Percentiles rank a stretch among this genome's conserved stretches.
phyloP scores from a whole-genome alignment of 345 rosid species.

The Eucalyptus regnans region DNA sequence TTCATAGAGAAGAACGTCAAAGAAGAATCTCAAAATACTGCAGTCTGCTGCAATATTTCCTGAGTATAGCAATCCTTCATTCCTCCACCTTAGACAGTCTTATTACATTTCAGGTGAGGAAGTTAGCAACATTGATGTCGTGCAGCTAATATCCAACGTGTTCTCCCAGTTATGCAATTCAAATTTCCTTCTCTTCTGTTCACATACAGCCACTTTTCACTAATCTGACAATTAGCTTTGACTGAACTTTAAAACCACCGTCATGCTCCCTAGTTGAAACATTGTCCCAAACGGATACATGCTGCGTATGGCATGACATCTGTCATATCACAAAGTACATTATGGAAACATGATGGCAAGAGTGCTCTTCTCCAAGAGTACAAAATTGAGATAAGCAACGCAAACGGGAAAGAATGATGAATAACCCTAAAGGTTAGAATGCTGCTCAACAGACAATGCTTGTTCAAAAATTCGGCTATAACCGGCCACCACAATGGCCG shows the following conservation, averaged over 20 bases:
- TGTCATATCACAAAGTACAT: not conserved
- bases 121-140: not conserved
- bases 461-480: rapidly evolving
- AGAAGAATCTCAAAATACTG: not conserved
- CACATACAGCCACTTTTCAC: not conserved
- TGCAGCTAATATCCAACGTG: no score
- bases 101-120: not conserved
- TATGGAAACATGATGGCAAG: not conserved
- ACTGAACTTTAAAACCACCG: not conserved
- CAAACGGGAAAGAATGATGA: not conserved
- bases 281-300: not conserved
- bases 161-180: no score
- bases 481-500: rapidly evolving
- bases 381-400: not conserved
- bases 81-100: not conserved
- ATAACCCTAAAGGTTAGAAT: not conserved
- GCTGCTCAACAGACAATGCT: not conserved
- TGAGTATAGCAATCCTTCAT: not conserved
- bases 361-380: not conserved
- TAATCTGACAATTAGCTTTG: no score
- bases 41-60: not conserved
- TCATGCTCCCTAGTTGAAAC: not conserved
- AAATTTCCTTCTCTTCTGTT: not conserved
- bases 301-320: not conserved
- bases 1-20: not conserved